These are phyloP conservation scores for Apophysomyces ossiformis DNA, from an alignment of 371 early-diverging fungal species.

Conservation along the genomic window DNA sequence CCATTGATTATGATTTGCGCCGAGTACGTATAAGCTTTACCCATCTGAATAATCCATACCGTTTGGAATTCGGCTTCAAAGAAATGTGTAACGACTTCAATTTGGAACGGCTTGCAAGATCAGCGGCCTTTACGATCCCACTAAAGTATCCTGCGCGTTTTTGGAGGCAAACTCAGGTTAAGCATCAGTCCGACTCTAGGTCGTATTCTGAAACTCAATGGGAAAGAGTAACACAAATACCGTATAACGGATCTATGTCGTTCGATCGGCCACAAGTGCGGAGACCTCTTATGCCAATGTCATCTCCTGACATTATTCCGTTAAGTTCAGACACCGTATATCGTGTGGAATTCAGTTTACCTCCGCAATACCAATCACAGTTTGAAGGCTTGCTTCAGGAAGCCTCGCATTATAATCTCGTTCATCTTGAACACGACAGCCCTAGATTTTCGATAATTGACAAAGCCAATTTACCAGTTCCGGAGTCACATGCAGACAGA, in stretches of 20 bases:
- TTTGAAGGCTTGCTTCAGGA: slow-evolving; percentile 32
- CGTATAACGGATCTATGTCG: not conserved
- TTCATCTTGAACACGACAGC: not conserved
- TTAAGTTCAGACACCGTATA: slow-evolving; percentile 41
- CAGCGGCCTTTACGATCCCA: slow-evolving; percentile 22
- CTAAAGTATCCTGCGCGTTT: slow-evolving; percentile 13
- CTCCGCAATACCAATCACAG: not conserved
- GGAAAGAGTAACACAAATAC: slow-evolving; percentile 25
- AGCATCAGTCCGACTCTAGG: not conserved
- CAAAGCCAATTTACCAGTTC: slow-evolving; percentile 10
- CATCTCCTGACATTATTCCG: slow-evolving; percentile 9
- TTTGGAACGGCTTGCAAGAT: slow-evolving; percentile 20
- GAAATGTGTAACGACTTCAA: slow-evolving; percentile 25
- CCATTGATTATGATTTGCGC: slow-evolving; percentile 28
- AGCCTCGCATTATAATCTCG: slow-evolving; percentile 26
- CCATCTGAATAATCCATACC: slow-evolving; percentile 24
- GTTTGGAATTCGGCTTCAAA: slow-evolving; percentile 24
- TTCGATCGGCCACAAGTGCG: not conserved
- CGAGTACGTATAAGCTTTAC: slow-evolving; percentile 33
- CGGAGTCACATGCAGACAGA: slow-evolving; percentile 13
- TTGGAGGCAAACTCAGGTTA: slow-evolving; percentile 15
- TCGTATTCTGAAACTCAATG: slow-evolving; percentile 5
- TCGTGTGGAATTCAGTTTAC: slow-evolving; percentile 23
- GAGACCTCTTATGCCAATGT: slow-evolving; percentile 17
- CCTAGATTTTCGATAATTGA: slow-evolving; percentile 9